Base-by-base conservation (phyloP, 257 asterid genomes). In the Vinca minor region DNA sequence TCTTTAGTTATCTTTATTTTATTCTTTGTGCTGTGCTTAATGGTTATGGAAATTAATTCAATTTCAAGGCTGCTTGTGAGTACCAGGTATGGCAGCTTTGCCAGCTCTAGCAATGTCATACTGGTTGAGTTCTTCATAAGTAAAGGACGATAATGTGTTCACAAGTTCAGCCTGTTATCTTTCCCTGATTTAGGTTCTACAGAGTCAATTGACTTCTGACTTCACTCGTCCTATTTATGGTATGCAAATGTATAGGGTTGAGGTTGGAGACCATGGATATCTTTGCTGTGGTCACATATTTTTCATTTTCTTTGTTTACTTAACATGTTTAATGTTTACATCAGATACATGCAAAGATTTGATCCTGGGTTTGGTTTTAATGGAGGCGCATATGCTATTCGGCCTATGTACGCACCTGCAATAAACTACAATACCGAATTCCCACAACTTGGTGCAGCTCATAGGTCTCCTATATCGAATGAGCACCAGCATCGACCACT, bases 371-470 rank as follows among this genome's bases (percentile, higher is more conserved):
- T 87, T 77, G 99, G 99, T 72, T 94, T 79, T 65, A 78, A 72
- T 79, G 95, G 91, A 56, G 94, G 88, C 23, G 85, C 95, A 20
- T 94, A 89, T 65, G 44, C 94, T 50, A 80, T 94, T 73, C 97
- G 83, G 81, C 97, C 97, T 36, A 84, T 94, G 96, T 94, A 87
- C 70, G 82, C 97, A 59, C 97, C 99, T 80, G 88, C 95, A 53
- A 9, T 94, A 53, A 94, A 78, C 82, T 94, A 94, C 80, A 90
- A 86, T 64, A 79, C 97, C 4, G 99, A 94, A 69, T 94, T 94
- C 65, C 99, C 99, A 26, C 99, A 90, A 81, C 94, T 94, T 77
- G 95, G 92, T 47, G 34, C 94, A 26, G 78, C 79, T 68, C 95
- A 82, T 61, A 75, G 77, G 76, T 83, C 91, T 59, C 84, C 85